Percentiles rank a stretch among this genome's conserved stretches.
Conservation (phyloP, 495 filamentous ascomycete genomes). For the Melanomma pulvis-pyrius region DNA sequence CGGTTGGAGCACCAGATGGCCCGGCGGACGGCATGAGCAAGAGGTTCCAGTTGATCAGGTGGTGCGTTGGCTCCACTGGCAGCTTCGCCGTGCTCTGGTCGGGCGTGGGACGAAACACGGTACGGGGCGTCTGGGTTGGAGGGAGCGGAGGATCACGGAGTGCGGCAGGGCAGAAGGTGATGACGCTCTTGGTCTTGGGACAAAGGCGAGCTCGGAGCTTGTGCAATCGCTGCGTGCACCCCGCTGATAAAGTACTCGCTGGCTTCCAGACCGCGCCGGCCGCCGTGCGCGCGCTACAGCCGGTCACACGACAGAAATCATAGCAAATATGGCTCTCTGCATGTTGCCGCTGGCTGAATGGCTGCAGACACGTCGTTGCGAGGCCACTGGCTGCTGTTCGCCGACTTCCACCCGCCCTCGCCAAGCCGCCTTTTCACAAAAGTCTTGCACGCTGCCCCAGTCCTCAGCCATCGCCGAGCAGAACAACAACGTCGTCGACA, state of each 20-base stretch:
- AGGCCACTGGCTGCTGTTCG: not conserved
- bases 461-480: not conserved
- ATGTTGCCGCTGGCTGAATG: slow-evolving; percentile 4
- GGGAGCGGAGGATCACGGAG: not conserved
- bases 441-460: not conserved
- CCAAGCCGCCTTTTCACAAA: slow-evolving; percentile 1
- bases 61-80: slow-evolving; percentile 35
- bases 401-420: not conserved
- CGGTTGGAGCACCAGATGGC: slow-evolving; percentile 27
- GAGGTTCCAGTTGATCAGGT: slow-evolving; percentile 8
- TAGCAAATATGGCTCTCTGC: not conserved
- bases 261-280: slow-evolving; percentile 1
- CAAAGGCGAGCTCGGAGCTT: slow-evolving; percentile 22
- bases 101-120: slow-evolving; percentile 17
- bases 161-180: not conserved
- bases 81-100: not conserved
- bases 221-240: not conserved
- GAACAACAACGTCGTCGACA: slow-evolving; percentile 5
- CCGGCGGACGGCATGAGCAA: slow-evolving; percentile 14
- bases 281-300: not conserved
- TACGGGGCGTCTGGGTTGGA: not conserved
- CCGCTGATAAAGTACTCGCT: not conserved
- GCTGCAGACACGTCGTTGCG: not conserved
- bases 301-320: slow-evolving; percentile 14
- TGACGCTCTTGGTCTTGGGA: slow-evolving; percentile 7